Base-by-base conservation (phyloP, 2,329 filamentous ascomycete species). In the Colletotrichum sp. region DNA sequence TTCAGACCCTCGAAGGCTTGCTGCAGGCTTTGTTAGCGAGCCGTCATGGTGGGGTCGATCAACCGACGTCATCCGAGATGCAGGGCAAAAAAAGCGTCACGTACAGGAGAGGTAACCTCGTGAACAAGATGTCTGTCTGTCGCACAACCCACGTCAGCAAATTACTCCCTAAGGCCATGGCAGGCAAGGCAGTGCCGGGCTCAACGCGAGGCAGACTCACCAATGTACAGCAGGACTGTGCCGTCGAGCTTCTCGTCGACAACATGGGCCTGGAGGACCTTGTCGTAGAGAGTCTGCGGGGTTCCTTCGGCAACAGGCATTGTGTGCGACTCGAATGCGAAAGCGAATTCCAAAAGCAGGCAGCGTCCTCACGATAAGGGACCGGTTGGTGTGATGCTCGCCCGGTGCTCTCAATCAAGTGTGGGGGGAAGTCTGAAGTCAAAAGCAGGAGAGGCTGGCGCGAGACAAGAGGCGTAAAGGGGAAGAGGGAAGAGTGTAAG, bases 1-100 rank as follows among this genome's bases (percentile, higher is more conserved):
- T 94, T 94, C 70, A 99, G 92, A 68, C 96, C 96, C 85, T 99
- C 97, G 82, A 99, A 99, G 64, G 97, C 97, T 95, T 99, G 97
- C 93, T 96, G 82, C 81, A 63, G 34, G 62, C 73, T 77, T 80
- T 70, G 80, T 81, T 75, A 73, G 34, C 36, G 63, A 73, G 74
- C 39, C 30, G 63, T 30, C 18, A 30, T 71, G 72, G 57, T 77
- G 64, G 68, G 60, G 68, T 73, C 60, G 63, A 28, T 32, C 48
- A 32, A 67, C 36, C 72, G 75, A 75, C 77, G 77, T 73, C 70
- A 75, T 68, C 22, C 48, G 65, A 60, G 52, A 44, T 34, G 55
- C 24, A 63, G 64, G 24, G 34, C 34, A 36, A 36, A 59, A 34
- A 24, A 66, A 66, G 32, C 34, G 39, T 65, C 48, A 76, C 75